phyloP scores from a whole-genome alignment of 108 stramenopile genomes.

The Aureococcus anophagefferens region DNA sequence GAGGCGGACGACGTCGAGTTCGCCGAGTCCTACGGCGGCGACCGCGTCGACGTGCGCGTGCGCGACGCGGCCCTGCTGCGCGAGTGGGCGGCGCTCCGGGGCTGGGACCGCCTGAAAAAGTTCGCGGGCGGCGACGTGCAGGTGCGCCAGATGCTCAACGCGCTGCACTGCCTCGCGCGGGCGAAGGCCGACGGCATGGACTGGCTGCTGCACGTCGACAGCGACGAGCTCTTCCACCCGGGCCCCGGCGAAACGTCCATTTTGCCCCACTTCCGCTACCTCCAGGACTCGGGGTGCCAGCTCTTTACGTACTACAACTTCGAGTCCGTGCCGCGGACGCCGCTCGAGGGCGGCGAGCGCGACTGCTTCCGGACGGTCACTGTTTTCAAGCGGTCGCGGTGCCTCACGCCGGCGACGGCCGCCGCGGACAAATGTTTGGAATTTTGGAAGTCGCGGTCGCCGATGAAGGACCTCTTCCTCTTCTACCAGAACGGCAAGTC shows the following conservation, averaged over 20 bases:
- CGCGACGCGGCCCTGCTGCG: not conserved
- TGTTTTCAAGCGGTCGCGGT: not conserved
- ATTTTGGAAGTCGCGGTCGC: not conserved
- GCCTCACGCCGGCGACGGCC: not conserved
- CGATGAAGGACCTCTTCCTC: not conserved
- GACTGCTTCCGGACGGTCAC: not conserved
- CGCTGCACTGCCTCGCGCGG: not conserved
- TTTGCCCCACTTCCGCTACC: not conserved
- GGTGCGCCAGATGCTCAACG: slow-evolving; percentile 1
- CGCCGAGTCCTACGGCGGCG: not conserved
- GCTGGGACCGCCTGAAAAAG: not conserved
- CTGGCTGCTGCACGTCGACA: not conserved
- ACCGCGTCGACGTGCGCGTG: not conserved
- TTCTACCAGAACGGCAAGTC: not conserved
- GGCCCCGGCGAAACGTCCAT: not conserved
- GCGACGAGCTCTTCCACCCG: not conserved
- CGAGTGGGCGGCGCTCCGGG: not conserved
- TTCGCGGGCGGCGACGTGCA: not conserved
- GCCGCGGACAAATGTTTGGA: no score
- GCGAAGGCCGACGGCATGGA: not conserved
- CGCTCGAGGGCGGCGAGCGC: not conserved
- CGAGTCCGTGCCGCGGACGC: not conserved
- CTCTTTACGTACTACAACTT: not conserved
- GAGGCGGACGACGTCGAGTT: not conserved
- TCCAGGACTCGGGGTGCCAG: not conserved